phyloP scores from a whole-genome alignment of 2,329 filamentous ascomycete species.

The Alternaria tenuissima region DNA sequence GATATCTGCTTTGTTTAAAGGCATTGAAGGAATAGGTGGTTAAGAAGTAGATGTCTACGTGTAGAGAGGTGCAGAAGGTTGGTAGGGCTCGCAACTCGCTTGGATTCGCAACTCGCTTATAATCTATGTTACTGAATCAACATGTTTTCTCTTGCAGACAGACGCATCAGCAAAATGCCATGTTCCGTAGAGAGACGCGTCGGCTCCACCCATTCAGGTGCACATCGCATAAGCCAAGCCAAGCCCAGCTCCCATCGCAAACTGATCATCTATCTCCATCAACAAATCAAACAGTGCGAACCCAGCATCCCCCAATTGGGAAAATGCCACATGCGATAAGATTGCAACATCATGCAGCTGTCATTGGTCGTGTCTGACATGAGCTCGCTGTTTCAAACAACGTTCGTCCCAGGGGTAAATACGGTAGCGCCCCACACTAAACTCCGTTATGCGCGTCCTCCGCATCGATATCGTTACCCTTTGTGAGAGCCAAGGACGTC shows the following conservation, averaged over 20 bases:
- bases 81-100: too few species aligned
- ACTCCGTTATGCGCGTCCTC: background rate
- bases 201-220: background rate
- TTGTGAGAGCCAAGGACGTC: conserved; percentile 8
- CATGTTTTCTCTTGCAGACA: background rate
- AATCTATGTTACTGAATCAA: too few species aligned
- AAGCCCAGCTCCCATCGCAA: background rate
- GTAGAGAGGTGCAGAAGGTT: too few species aligned
- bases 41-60: too few species aligned
- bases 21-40: too few species aligned
- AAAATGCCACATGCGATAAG: conserved; percentile 1
- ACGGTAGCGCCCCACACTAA: conserved; percentile 1
- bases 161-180: background rate
- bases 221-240: background rate
- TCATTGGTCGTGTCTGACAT: conserved; percentile 10
- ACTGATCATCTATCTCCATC: background rate
- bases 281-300: background rate
- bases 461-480: background rate
- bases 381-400: conserved; percentile 14
- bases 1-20: too few species aligned
- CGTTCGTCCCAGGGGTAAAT: conserved; percentile 10
- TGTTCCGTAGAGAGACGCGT: background rate
- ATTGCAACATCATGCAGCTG: background rate
- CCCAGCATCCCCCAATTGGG: background rate
- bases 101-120: too few species aligned